Evolutionary conservation across 1,284 basidiomycete genomes (phyloP).

Genomic region (Thecaphora thlaspeos): DNA sequence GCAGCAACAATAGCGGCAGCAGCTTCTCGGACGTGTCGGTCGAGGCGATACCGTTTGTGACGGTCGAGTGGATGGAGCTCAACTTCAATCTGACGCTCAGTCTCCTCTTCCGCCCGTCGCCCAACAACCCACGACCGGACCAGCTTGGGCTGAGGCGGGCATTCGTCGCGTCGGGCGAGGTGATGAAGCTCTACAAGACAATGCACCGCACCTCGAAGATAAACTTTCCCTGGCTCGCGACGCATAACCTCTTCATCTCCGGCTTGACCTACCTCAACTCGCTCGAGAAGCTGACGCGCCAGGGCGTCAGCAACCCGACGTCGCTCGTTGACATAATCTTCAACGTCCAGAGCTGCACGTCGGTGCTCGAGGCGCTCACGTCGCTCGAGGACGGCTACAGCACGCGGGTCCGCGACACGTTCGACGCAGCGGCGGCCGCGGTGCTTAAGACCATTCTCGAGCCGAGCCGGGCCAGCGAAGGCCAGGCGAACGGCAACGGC

Average conservation of each 20-base stretch:
- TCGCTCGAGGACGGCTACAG: conserved; percentile 27
- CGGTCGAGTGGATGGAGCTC: conserved; percentile 31
- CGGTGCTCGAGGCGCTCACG: conserved; percentile 29
- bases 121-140: conserved; percentile 28
- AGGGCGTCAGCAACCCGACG: conserved; percentile 11
- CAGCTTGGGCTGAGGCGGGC: conserved; percentile 25
- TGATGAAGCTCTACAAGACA: conserved; percentile 34
- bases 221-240: conserved; percentile 35
- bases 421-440: conserved; percentile 26
- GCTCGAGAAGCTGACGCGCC: conserved; percentile 23
- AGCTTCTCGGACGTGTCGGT: background rate
- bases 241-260: conserved; percentile 34
- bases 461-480: background rate
- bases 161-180: conserved; percentile 22
- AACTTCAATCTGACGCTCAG: conserved; percentile 26
- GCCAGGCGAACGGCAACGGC: no score
- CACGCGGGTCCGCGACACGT: conserved; percentile 20
- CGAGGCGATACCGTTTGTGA: conserved; percentile 23
- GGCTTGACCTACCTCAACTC: conserved; percentile 35
- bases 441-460: conserved; percentile 22
- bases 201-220: conserved; percentile 32
- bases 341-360: conserved; percentile 35
- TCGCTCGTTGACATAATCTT: conserved; percentile 32
- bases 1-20: background rate
- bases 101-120: conserved; percentile 29